Evolutionary conservation across 306 rosid species (phyloP), one percentile per base, ranked within the genome.

Genomic region (Trifolium repens): DNA sequence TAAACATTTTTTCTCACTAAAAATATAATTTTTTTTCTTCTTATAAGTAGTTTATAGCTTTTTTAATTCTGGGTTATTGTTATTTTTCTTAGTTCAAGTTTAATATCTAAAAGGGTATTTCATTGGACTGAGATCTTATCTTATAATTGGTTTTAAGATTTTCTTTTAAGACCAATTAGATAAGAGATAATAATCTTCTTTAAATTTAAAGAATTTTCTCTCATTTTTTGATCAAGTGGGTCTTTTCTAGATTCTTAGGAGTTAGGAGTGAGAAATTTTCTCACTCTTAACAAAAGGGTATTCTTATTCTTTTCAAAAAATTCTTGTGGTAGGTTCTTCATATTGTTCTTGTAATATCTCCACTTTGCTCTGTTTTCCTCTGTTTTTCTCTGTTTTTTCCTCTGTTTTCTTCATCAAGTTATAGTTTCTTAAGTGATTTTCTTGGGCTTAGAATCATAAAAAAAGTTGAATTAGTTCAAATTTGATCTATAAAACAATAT

Each of bases 271-370:
- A 64, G 16, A 83, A 74, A 27, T 68, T 76, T 81, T 53, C 42
- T 72, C 39, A 75, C 72, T 39, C 79, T 65, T 34, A 44, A 63
- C 77, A 80, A 44, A 80, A 60, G 49, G 40, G 52, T 88, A 92
- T 89, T 92, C 96, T 67, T 89, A 90, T 92, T 92, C 93, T 84
- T 75, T 84, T 79, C 74, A 26, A 7, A 84, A 82, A 79, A 34
- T 22, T 39, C 44, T 37, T 19, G 50, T 65, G 52, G 66, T 76
- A 76, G 86, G 72, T 82, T 84, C 72, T 68, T 85, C 78, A 77
- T 80, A 63, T 79, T 79, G 55, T 67, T 76, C 58, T 69, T 14
- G 75, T 85, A 79, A 88, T 88, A 84, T 44, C 84, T 79, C 76
- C 72, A 78, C 86, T 58, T 63, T 73, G 42, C 57, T 79, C 61